Evolutionary conservation across 75 land plant species (phyloP), one percentile per base, ranked within the genome.

Genomic region (Sequoia sempervirens): DNA sequence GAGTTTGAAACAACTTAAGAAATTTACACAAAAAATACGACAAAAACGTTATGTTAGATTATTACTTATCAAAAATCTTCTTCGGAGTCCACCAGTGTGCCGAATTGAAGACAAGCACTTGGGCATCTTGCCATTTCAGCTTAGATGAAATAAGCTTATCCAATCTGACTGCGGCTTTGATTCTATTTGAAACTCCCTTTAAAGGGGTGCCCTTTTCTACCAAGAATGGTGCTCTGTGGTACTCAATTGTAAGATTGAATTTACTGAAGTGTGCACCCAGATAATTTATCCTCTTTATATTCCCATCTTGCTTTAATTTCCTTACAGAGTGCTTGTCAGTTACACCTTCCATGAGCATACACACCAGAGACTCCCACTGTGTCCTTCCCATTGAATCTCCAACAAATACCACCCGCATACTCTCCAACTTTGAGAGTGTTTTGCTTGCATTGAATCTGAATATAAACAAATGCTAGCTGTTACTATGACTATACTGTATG

Each of bases 331-430:
- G 30, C 38, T 81, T 81, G 30, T 85, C 84, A 23, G 14, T n/a
- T 23, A 81, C 32, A 30, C 54, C 68, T 80, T 50, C 41, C 61
- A 80, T 50, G 18, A 85, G 84, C 85, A 85, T 47, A 61, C 85
- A 85, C 1, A 85, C 26, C 4, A 85, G 84, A 54, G 85, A 85
- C 7, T 85, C 84, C 84, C 84, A 85, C 38, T 85, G 86, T 20
- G 37, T 82, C 37, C 85, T 41, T 23, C 84, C 85, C 83, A 84
- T 79, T 20, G 85, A 84, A 47, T 84, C 85, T 47, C 85, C 85
- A 34, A 80, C 26, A 46, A 84, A 84, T 12, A 41, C 83, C 13
- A 84, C 41, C 26, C 85, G 54, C 34, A 15, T 37, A 43, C 17
- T 54, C n/a, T 47, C 36, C 18, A 81, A 32, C 56, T 36, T 43